These are phyloP conservation scores for Petrea volubilis DNA, from an alignment of 257 asterid species.

Conservation along the genomic window DNA sequence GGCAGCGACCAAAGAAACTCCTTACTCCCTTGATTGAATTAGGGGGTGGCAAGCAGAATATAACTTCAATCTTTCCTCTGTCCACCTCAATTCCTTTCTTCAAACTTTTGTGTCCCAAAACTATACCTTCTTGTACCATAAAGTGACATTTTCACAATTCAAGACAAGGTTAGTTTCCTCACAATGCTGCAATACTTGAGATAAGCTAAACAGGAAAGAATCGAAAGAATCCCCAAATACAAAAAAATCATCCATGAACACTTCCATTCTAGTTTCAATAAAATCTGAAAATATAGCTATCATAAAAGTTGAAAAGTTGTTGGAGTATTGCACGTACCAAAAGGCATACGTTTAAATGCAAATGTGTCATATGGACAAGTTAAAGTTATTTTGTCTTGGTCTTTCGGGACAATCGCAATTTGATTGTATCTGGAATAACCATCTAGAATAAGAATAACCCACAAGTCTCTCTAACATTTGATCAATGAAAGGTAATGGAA, in stretches of 20 bases:
- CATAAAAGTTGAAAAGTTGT: neutral
- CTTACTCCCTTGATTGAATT: too few species aligned
- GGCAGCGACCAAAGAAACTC: too few species aligned
- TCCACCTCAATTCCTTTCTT: too few species aligned
- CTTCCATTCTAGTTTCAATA: neutral
- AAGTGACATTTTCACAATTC: too few species aligned
- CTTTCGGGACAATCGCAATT: neutral
- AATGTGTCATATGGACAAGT: constrained; percentile 1
- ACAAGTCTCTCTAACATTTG: neutral
- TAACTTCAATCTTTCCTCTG: too few species aligned
- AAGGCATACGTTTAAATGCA: neutral
- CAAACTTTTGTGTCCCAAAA: too few species aligned
- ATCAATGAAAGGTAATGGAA: neutral
- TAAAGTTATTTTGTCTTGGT: constrained; percentile 11
- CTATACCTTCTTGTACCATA: too few species aligned
- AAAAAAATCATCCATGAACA: constrained; percentile 16
- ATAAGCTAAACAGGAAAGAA: too few species aligned
- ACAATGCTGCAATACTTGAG: too few species aligned
- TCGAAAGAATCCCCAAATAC: too few species aligned
- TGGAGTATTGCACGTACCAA: neutral
- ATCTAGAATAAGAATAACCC: neutral
- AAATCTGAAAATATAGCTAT: neutral
- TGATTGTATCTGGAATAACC: neutral
- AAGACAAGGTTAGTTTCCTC: too few species aligned
- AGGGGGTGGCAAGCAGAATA: too few species aligned